A percentile compares a stretch with the other conserved stretches of the same genome.
Evolutionary conservation across 225 moss, liverwort and hornwort species (phyloP).

Genomic region (Thuidium tamariscinum): DNA sequence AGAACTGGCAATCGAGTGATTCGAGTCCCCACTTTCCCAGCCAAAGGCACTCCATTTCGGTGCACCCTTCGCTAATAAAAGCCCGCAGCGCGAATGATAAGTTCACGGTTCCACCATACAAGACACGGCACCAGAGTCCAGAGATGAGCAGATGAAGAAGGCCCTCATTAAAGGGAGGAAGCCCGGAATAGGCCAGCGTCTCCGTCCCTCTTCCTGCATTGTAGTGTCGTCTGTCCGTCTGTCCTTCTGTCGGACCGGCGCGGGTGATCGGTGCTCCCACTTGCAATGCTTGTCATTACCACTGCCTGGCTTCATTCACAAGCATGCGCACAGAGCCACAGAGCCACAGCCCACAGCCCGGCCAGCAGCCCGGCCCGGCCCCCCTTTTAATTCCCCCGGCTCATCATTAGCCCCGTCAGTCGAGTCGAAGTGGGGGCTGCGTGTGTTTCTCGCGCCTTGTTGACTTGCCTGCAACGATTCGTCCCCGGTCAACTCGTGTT

Average conservation of each 20-base stretch:
- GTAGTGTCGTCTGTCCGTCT: not conserved
- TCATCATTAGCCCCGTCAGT: conserved; percentile 3
- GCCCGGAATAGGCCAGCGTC: not conserved
- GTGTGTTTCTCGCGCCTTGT: conserved; percentile 15
- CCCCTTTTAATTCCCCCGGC: not conserved
- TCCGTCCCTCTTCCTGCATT: not conserved
- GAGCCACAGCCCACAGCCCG: not conserved
- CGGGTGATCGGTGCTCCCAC: not conserved
- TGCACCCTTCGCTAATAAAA: not conserved
- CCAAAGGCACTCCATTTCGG: not conserved
- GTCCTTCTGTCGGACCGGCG: not conserved
- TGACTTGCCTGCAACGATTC: conserved; percentile 21
- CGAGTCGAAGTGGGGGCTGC: not conserved
- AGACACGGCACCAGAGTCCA: too few species aligned
- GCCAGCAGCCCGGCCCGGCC: not conserved
- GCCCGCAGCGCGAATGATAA: not conserved
- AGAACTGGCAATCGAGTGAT: not conserved
- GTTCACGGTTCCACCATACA: not conserved
- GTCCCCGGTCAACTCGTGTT: conserved; percentile 27
- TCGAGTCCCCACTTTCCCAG: not conserved
- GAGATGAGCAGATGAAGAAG: not conserved
- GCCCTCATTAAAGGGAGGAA: not conserved
- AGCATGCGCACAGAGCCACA: not conserved
- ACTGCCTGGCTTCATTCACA: not conserved
- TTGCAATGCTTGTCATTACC: not conserved